Evolutionary conservation across 2,329 filamentous ascomycete genomes (phyloP).

Genomic region (Colletotrichum higginsianum): DNA sequence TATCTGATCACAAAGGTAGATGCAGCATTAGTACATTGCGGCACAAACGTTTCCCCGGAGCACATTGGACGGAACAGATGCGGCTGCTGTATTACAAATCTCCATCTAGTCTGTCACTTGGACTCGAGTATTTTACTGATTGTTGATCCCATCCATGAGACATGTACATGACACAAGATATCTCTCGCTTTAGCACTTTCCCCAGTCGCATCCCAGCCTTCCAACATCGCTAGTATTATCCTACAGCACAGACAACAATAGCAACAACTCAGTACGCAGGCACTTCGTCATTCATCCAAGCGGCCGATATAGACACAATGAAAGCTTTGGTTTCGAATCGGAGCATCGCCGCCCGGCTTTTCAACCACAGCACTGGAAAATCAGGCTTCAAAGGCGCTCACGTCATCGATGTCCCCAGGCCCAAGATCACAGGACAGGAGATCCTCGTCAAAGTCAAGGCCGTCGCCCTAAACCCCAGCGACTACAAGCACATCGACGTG

Average conservation of each 20-base stretch:
- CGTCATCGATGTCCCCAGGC: conserved; percentile 11
- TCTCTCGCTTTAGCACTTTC: too few relatives aligned
- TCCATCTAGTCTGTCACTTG: background rate
- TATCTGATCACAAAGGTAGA: background rate
- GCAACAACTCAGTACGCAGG: too few relatives aligned
- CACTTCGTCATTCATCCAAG: background rate
- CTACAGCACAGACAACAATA: too few relatives aligned
- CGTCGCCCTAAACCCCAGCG: conserved; percentile 53
- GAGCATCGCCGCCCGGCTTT: conserved; percentile 17
- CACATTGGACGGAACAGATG: background rate
- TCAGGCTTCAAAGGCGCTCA: conserved; percentile 40
- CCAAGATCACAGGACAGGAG: conserved; percentile 37
- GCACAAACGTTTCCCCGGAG: too few relatives aligned
- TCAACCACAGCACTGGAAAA: conserved; percentile 42
- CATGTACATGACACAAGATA: too few relatives aligned
- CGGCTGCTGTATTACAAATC: background rate
- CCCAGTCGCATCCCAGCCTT: too few relatives aligned
- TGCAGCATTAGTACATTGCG: too few relatives aligned
- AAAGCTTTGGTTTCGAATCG: conserved; percentile 43
- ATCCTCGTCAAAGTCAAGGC: conserved; percentile 50
- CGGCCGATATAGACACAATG: conserved; percentile 27
- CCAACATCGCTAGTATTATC: too few relatives aligned
- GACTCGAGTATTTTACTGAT: too few relatives aligned
- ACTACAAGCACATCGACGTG: conserved; percentile 50
- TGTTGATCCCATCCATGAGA: too few relatives aligned